Conservation (phyloP, 2,329 filamentous ascomycete genomes). For the Scytalidium lignicola region DNA sequence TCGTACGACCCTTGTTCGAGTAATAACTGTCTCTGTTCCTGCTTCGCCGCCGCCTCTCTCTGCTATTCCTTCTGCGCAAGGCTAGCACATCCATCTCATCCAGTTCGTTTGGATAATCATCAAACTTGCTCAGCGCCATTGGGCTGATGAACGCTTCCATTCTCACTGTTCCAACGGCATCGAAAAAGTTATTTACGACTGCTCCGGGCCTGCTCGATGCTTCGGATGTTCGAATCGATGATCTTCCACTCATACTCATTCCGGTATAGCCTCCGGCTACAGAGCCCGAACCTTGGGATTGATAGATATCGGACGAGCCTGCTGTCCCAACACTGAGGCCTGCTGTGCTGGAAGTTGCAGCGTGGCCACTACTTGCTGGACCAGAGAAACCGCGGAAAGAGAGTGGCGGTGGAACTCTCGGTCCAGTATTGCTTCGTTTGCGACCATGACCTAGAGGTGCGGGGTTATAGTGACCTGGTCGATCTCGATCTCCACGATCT, state of each 20-base stretch:
- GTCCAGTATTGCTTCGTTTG: slow-evolving; percentile 85
- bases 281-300: slow-evolving; percentile 45
- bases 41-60: slow-evolving; percentile 20
- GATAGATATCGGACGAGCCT: slow-evolving; percentile 56
- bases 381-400: slow-evolving; percentile 72
- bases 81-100: slow-evolving; percentile 25
- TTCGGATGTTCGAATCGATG: slow-evolving; percentile 27
- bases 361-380: slow-evolving; percentile 17
- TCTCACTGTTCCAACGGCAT: slow-evolving; percentile 82
- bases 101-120: slow-evolving; percentile 26
- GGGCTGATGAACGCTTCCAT: slow-evolving; percentile 95
- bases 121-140: slow-evolving; percentile 33
- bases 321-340: slow-evolving; percentile 53
- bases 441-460: slow-evolving; percentile 57
- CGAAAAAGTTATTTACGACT: slow-evolving; percentile 58
- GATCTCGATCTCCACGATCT: slow-evolving; percentile 40
- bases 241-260: slow-evolving; percentile 34
- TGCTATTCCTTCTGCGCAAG: slow-evolving; percentile 20
- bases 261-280: slow-evolving; percentile 33
- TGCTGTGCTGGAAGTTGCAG: slow-evolving; percentile 49
- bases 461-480: not conserved
- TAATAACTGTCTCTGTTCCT: slow-evolving; percentile 26
- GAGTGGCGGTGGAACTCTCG: slow-evolving; percentile 62
- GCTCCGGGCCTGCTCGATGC: slow-evolving; percentile 23
- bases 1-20: slow-evolving; percentile 27